A percentile compares a stretch with the other conserved stretches of the same genome.
phyloP scores from a whole-genome alignment of 495 filamentous ascomycete genomes.

The Bombardia bombarda region DNA sequence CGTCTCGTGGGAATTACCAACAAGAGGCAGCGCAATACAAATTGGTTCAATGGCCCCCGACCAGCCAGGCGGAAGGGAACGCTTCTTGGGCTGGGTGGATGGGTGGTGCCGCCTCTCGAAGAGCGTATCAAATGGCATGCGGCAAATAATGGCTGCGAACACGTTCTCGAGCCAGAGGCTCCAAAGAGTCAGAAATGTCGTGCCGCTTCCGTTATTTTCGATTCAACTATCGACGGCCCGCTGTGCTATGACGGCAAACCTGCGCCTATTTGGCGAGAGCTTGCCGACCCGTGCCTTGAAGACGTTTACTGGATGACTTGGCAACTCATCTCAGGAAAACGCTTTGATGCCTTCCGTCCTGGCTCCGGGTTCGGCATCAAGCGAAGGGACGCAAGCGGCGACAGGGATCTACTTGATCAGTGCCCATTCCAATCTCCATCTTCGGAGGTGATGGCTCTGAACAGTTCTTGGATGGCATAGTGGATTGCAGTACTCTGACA shows the following conservation, averaged over 20 bases:
- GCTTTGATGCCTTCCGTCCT: conserved; percentile 12
- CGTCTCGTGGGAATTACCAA: no score
- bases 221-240: conserved; percentile 5
- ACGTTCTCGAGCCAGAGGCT: conserved; percentile 1
- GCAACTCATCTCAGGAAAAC: conserved; percentile 14
- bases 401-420: background rate
- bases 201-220: conserved; percentile 7
- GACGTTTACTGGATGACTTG: conserved; percentile 21
- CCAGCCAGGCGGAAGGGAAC: no score
- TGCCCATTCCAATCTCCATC: conserved; percentile 14
- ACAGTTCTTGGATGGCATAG: background rate
- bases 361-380: conserved; percentile 14
- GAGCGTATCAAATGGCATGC: conserved; percentile 13
- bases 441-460: conserved; percentile 8
- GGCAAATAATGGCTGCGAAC: conserved; percentile 8
- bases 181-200: background rate
- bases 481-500: no score
- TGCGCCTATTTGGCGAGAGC: conserved; percentile 13
- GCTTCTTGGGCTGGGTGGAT: conserved; percentile 13
- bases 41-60: conserved; percentile 17
- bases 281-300: conserved; percentile 15
- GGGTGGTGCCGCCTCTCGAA: conserved; percentile 17
- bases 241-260: conserved; percentile 12
- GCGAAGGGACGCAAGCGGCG: background rate
- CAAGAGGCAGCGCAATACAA: no score